Evolutionary conservation across 2,329 filamentous ascomycete species (phyloP).

Genomic region (Aureobasidium sp.): DNA sequence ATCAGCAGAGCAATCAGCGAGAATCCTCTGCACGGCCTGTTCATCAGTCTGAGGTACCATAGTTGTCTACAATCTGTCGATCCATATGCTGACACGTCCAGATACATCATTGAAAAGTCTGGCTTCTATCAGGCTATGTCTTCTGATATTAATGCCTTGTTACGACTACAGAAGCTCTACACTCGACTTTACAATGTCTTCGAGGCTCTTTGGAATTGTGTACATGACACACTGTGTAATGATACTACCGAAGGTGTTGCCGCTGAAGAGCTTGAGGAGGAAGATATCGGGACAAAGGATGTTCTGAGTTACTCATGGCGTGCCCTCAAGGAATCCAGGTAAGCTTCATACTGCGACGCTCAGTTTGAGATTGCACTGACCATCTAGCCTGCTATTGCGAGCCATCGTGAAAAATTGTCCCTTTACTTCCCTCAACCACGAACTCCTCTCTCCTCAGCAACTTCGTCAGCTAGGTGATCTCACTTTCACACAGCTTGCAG

Average conservation of each 20-base stretch:
- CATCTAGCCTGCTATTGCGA: constrained; percentile 51
- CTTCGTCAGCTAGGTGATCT: constrained; percentile 62
- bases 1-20: constrained; percentile 52
- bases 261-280: constrained; percentile 67
- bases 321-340: constrained; percentile 90
- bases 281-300: constrained; percentile 75
- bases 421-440: constrained; percentile 18
- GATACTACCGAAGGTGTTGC: constrained; percentile 89
- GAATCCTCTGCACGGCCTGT: constrained; percentile 37
- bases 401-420: constrained; percentile 26
- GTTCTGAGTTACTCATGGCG: constrained; percentile 91
- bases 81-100: constrained; percentile 18
- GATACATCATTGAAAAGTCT: constrained; percentile 41
- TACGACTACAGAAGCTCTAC: not conserved
- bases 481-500: constrained; percentile 74
- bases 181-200: constrained; percentile 39
- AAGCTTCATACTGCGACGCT: not conserved
- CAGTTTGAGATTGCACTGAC: constrained; percentile 17
- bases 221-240: constrained; percentile 74
- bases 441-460: constrained; percentile 30
- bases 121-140: constrained; percentile 10
- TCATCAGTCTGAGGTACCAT: constrained; percentile 26
- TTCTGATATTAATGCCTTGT: not conserved
- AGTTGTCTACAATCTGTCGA: too few relatives aligned
- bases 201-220: constrained; percentile 64